Base-by-base conservation (phyloP, 1,139 yeast species). In the Suhomyces atakaporum region DNA sequence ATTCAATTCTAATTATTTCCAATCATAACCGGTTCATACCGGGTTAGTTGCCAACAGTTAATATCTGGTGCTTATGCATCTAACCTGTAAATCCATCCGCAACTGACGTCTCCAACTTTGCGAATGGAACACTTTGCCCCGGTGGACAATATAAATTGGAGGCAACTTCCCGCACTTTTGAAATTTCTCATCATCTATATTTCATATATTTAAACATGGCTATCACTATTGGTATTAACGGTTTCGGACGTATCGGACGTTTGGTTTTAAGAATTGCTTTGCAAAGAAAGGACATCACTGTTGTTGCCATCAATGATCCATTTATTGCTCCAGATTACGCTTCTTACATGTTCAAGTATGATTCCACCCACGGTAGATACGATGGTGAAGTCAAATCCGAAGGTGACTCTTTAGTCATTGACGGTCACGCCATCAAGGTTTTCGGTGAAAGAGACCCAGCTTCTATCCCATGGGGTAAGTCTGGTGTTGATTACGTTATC, bases 221-320 rank as follows among this genome's bases (percentile, higher is more conserved):
- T 51, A 55, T 56, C 51, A 54, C 51, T 39, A 54, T 84, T 66
- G 92, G 92, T 75, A 84, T 84, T 67, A 84, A 84, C 82, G 92
- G 92, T 62, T 84, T 84, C 82, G 94, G 94, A 57, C 81, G 94
- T 70, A 84, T 84, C 56, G 94, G 94, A 53, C 87, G 94, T 71
- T 79, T 84, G 62, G 94, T 84, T 52, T 74, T 83, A 63, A 81
- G 94, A 77, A 77, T 82, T 61, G 92, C 92, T 50, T 72, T 83
- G 55, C 54, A 59, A 50, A 78, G 85, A 78, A 69, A 75, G 52
- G 85, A 79, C 75, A 81, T 84, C 58, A 73, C 80, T 60, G 85
- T 84, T 53, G 87, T 83, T 46, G 90, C 89, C 56, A 71, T 84
- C 76, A 84, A 84, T 64, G 90, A 84, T 68, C 94, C 94, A 49